Base-by-base conservation (phyloP, 495 filamentous ascomycete species). In the Achaetomiella virescens region DNA sequence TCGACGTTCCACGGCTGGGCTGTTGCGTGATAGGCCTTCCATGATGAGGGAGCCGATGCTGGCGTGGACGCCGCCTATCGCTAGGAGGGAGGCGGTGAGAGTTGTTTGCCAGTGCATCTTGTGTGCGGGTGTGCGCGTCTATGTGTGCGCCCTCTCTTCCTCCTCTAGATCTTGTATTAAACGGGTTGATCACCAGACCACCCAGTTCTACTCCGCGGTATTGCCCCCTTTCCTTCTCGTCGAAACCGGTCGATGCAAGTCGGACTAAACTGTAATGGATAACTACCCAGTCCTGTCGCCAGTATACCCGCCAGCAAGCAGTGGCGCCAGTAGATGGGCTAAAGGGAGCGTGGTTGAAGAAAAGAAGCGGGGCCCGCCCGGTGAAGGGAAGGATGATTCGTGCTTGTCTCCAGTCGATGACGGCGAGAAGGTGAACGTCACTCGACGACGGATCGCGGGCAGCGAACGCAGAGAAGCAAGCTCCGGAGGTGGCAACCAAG, bases 321-420 rank as follows among this genome's bases (percentile, higher is more conserved):
- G 43, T 35, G 53, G 49, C 22, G 37, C 27, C 43, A 25, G 20
- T 12, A 48, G 35, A 15, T 35, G 14, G 14, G 22, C 45, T 6
- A 40, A 55, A 57, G 48, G 59, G 53, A 58, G 53, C 18, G 48
- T 50, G 47, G 36, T 4, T 53, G 18, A n/a, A n/a, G 58, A 66
- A 61, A 53, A 59, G 55, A 61, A 59, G 54, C 35, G 66, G 66
- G 66, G 52, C 66, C 66, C 41, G 66, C 66, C 66, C 66, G 50
- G 45, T 47, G 46, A 63, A 63, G 59, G 61, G 57, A 60, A 64
- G 54, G 62, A 46, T 41, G 53, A n/a, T 27, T 31, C 27, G 29
- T 51, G 18, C 56, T 50, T 36, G 57, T 52, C 52, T 29, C 56
- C 45, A 38, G 57, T 51, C 48, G 44, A 17, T 21, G 44, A 15